A percentile compares a stretch with the other conserved stretches of the same genome.
phyloP scores from a whole-genome alignment of 2,329 filamentous ascomycete species.

The Epichloe uncinata region DNA sequence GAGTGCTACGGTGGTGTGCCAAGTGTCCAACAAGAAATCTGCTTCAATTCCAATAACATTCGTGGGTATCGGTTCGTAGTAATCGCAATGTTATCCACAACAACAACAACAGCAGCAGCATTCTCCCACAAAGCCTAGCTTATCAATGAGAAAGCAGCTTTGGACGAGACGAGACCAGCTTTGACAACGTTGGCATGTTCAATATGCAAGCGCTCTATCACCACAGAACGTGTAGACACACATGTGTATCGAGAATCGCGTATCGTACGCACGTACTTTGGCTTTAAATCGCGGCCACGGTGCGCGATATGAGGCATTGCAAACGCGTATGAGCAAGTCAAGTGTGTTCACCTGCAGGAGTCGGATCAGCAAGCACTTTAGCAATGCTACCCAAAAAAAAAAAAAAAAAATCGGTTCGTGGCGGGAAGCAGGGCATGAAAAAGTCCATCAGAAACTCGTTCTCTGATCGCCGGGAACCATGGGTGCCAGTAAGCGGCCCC shows the following conservation, averaged over 20 bases:
- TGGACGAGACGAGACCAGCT: too few relatives aligned
- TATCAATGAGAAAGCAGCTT: background rate
- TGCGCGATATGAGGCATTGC: background rate
- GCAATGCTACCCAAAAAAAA: background rate
- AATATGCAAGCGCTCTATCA: background rate
- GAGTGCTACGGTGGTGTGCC: too few relatives aligned
- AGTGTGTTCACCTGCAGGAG: background rate
- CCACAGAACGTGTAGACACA: background rate
- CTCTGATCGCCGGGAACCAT: background rate
- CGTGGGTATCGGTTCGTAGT: too few relatives aligned
- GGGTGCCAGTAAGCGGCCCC: background rate
- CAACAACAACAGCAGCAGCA: too few relatives aligned
- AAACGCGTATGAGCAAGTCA: background rate
- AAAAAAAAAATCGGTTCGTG: background rate
- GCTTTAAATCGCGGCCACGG: background rate
- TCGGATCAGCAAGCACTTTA: background rate
- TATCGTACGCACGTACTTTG: background rate
- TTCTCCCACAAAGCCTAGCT: background rate
- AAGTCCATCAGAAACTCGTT: background rate
- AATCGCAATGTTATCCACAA: too few relatives aligned
- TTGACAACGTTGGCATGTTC: too few relatives aligned
- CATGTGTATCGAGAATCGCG: background rate
- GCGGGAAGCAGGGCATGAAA: background rate
- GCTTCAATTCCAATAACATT: too few relatives aligned
- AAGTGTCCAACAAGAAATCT: too few relatives aligned